Percentiles rank a stretch among this genome's conserved stretches.
phyloP scores from a whole-genome alignment of 2,329 filamentous ascomycete species.

The Microcyclospora tardicrescens region DNA sequence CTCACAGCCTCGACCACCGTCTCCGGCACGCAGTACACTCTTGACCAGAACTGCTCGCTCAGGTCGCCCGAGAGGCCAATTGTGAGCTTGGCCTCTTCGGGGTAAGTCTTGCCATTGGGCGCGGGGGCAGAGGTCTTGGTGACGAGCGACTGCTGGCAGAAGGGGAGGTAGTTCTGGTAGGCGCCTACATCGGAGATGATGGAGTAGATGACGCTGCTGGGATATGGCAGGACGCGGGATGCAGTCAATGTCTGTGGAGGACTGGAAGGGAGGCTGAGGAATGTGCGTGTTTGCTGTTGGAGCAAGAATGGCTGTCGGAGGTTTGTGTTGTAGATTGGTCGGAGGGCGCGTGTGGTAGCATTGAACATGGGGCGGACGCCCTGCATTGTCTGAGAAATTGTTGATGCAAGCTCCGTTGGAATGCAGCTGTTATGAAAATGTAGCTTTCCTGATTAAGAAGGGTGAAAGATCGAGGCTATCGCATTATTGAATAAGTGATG shows the following conservation, averaged over 20 bases:
- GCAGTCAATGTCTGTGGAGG: constrained; percentile 63
- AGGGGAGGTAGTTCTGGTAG: constrained; percentile 82
- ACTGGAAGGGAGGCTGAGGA: constrained; percentile 31
- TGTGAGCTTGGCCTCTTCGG: constrained; percentile 62
- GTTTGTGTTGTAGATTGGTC: constrained; percentile 11
- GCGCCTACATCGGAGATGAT: constrained; percentile 79
- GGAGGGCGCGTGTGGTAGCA: constrained; percentile 16
- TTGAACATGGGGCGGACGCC: neutral
- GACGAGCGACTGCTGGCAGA: constrained; percentile 66
- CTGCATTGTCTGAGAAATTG: constrained; percentile 1
- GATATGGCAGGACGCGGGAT: constrained; percentile 63
- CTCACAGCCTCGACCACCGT: constrained; percentile 65
- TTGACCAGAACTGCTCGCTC: constrained; percentile 70
- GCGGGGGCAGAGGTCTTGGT: constrained; percentile 54
- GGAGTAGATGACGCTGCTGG: constrained; percentile 57
- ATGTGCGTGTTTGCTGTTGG: constrained; percentile 25
- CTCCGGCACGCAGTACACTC: constrained; percentile 63
- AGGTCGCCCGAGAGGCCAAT: constrained; percentile 75
- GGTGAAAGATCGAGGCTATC: too few relatives aligned
- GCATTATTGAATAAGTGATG: too few relatives aligned
- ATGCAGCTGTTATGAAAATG: too few relatives aligned
- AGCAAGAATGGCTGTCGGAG: constrained; percentile 4
- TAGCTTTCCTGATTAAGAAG: too few relatives aligned
- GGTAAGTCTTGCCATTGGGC: constrained; percentile 42
- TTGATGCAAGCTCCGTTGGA: too few relatives aligned